Evolutionary conservation across 75 land plant species (phyloP).

Genomic region (Gnetum montanum): DNA sequence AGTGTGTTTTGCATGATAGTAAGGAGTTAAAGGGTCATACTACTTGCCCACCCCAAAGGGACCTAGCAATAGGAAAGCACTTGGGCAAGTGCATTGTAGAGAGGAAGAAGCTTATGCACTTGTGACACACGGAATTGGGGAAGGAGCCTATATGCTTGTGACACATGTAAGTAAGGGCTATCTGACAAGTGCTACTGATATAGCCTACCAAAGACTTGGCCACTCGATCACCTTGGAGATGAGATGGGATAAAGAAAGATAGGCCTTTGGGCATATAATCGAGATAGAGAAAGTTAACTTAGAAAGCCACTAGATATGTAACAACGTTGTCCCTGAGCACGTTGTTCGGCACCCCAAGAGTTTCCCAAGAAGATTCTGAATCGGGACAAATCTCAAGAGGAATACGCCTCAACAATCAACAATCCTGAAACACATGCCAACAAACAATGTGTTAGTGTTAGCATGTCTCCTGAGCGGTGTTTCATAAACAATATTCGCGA

Average conservation of each 20-base stretch:
- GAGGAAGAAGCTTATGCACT: not conserved
- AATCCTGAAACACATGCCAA: too few relatives aligned
- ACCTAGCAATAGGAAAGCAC: not conserved
- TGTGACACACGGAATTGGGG: not conserved
- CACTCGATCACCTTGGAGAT: not conserved
- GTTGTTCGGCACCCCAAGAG: too few relatives aligned
- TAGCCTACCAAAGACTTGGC: not conserved
- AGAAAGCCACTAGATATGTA: too few relatives aligned
- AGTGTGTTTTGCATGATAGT: not conserved
- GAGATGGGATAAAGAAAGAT: not conserved
- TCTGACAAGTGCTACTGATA: not conserved
- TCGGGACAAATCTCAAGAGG: too few relatives aligned
- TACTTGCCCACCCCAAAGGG: not conserved
- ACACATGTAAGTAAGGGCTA: too few relatives aligned
- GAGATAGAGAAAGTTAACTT: not conserved
- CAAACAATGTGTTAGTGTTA: too few relatives aligned
- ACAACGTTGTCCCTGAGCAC: too few relatives aligned
- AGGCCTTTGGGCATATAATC: not conserved
- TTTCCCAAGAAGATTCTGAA: too few relatives aligned
- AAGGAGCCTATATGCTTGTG: too few relatives aligned
- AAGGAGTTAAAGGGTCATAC: not conserved
- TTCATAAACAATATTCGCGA: too few relatives aligned
- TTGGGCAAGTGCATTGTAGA: not conserved
- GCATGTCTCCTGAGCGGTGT: too few relatives aligned
- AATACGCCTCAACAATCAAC: too few relatives aligned